Conservation (phyloP, 331 rosid species). For the Telfairia occidentalis region DNA sequence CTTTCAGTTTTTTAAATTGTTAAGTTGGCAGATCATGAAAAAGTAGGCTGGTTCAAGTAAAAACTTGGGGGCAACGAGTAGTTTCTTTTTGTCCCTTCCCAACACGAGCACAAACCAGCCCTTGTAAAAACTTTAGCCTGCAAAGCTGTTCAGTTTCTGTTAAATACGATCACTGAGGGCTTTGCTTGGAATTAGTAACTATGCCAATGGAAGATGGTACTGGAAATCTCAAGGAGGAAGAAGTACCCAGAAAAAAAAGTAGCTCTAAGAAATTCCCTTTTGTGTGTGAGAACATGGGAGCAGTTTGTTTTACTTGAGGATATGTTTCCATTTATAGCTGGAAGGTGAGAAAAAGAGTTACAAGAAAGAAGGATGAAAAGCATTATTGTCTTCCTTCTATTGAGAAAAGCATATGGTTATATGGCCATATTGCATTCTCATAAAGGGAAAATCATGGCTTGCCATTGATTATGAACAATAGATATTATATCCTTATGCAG, state of each 20-base stretch:
- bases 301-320: not conserved
- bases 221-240: not conserved
- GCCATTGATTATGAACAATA: not conserved
- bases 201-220: not conserved
- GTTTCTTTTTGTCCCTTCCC: conserved; percentile 23
- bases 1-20: not conserved
- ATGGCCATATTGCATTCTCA: not conserved
- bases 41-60: not conserved
- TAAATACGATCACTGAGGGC: not conserved
- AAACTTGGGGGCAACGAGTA: conserved; percentile 19
- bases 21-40: not conserved
- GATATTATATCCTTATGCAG: not conserved
- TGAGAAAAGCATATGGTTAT: not conserved
- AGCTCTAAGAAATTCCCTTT: not conserved
- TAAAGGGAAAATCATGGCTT: not conserved
- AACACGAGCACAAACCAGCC: conserved; percentile 32
- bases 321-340: not conserved
- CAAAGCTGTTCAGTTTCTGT: not conserved
- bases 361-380: not conserved
- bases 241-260: not conserved
- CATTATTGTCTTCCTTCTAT: not conserved
- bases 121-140: conserved; percentile 16
- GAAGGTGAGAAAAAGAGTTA: not conserved
- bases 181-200: not conserved
- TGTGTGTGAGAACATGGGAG: not conserved